These are phyloP conservation scores for Irineochytrium annulatum DNA, from an alignment of 192 early-diverging fungal genomes.

Conservation along the genomic window DNA sequence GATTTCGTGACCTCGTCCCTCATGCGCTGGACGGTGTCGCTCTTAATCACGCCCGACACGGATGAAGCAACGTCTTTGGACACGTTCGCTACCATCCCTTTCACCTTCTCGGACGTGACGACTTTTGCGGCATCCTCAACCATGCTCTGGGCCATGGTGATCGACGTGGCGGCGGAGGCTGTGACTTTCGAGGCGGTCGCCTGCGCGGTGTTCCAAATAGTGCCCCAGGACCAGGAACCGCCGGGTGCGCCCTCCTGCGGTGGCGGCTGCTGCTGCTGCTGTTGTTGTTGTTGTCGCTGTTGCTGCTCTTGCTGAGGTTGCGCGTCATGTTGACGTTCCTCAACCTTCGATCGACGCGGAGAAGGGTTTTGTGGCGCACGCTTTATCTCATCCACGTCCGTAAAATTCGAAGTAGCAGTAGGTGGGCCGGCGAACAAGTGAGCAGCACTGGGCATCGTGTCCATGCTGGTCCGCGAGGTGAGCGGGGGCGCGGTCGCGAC, in stretches of 20 bases:
- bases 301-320: background rate
- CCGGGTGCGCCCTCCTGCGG: too few relatives aligned
- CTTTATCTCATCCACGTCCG: too few relatives aligned
- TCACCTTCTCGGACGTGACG: slow-evolving; percentile 35
- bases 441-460: background rate
- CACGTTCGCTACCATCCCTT: slow-evolving; percentile 30
- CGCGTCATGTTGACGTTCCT: too few relatives aligned
- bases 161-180: slow-evolving; percentile 15
- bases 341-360: too few relatives aligned
- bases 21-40: slow-evolving; percentile 25
- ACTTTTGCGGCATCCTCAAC: slow-evolving; percentile 34
- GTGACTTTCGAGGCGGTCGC: slow-evolving; percentile 27
- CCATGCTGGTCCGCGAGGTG: background rate
- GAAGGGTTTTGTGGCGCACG: too few relatives aligned
- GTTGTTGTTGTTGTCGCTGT: background rate
- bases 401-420: too few relatives aligned
- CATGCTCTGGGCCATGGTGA: slow-evolving; percentile 34
- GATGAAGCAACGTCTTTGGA: background rate
- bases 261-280: background rate
- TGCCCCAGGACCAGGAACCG: slow-evolving; percentile 28
- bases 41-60: slow-evolving; percentile 19
- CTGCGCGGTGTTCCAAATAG: background rate
- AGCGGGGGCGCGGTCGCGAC: background rate
- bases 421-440: background rate
- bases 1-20: slow-evolving; percentile 28